phyloP scores from a whole-genome alignment of 2,329 filamentous ascomycete genomes.

The Aspergillus ochraceoroseus region DNA sequence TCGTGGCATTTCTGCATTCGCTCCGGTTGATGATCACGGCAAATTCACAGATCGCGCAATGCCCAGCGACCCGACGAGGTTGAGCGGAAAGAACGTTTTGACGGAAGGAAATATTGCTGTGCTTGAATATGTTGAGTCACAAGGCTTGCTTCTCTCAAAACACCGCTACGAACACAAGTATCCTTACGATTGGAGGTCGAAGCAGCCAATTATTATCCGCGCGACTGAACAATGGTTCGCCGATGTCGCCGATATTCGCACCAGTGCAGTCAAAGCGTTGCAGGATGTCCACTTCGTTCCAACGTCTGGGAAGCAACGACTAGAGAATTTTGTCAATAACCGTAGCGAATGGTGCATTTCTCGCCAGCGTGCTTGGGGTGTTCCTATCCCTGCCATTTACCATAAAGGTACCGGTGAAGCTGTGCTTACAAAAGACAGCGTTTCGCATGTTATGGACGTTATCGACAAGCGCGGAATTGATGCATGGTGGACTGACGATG shows the following conservation, averaged over 20 bases:
- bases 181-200: constrained; percentile 96
- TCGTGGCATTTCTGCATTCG: constrained; percentile 67
- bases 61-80: constrained; percentile 59
- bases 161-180: constrained; percentile 85
- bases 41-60: constrained; percentile 75
- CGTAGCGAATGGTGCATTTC: constrained; percentile 98
- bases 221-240: constrained; percentile 98
- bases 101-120: constrained; percentile 65
- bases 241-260: constrained; percentile 78
- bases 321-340: constrained; percentile 80
- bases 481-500: constrained; percentile 85
- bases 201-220: constrained; percentile 81
- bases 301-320: constrained; percentile 63
- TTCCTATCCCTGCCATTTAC: constrained; percentile 90
- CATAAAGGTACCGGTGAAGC: constrained; percentile 63
- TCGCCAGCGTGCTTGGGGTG: constrained; percentile 89
- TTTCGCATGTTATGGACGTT: constrained; percentile 76
- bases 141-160: constrained; percentile 59
- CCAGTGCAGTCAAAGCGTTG: constrained; percentile 64
- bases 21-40: constrained; percentile 78
- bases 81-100: constrained; percentile 70
- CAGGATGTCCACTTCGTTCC: constrained; percentile 73
- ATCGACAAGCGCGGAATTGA: constrained; percentile 76
- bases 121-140: constrained; percentile 60
- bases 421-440: constrained; percentile 70